phyloP scores from a whole-genome alignment of 306 rosid genomes.

The Rosa chinensis region DNA sequence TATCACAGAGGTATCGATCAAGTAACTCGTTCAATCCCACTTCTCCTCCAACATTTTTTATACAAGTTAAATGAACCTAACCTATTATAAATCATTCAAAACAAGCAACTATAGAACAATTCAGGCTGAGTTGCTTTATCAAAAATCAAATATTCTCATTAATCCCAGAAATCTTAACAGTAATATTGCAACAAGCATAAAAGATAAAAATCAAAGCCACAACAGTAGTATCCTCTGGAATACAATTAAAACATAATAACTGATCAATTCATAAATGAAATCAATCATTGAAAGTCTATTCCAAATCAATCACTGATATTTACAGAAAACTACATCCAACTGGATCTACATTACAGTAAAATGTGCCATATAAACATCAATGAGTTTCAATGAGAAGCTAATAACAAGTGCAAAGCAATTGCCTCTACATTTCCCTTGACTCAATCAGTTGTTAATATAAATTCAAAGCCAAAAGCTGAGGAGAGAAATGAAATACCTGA shows the following conservation, averaged over 20 bases:
- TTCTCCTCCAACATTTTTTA: neutral
- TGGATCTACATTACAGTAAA: neutral
- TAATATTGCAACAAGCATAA: neutral
- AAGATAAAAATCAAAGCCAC: neutral
- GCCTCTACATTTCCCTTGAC: no score
- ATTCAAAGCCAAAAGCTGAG: no score
- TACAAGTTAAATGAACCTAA: neutral
- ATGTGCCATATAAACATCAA: neutral
- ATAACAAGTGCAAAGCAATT: neutral
- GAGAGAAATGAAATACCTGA: constrained; percentile 41
- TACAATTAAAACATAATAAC: no score
- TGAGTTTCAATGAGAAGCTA: neutral
- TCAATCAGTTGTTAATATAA: no score
- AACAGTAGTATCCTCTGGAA: neutral
- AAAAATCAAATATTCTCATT: neutral
- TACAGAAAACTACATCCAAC: neutral
- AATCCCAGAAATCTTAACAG: neutral
- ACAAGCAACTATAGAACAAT: neutral
- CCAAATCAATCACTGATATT: no score
- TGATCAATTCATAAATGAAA: neutral
- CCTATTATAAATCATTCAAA: neutral
- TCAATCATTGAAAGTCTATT: no score
- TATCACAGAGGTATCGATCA: neutral
- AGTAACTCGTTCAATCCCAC: neutral
- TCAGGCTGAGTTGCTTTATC: neutral